phyloP scores from a whole-genome alignment of 352 stramenopile species.

The Phytophthora uliginosa region DNA sequence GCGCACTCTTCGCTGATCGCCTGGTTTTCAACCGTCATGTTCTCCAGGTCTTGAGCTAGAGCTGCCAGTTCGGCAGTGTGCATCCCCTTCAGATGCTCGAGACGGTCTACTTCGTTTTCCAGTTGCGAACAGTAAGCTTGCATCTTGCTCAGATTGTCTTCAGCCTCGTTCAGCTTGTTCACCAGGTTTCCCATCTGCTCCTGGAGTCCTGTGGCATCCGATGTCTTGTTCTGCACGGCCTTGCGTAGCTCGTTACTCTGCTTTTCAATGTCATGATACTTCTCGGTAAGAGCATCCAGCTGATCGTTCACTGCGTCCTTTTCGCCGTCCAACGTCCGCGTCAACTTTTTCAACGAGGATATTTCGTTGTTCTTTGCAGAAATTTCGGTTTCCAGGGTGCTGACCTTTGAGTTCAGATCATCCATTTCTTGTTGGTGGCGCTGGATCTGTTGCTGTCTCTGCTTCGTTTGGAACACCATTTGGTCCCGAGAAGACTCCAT shows the following conservation, averaged over 20 bases:
- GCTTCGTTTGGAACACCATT: constrained; percentile 82
- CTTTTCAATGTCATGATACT: constrained; percentile 67
- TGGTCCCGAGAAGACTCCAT: constrained; percentile 88
- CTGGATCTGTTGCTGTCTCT: constrained; percentile 75
- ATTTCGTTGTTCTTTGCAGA: constrained; percentile 59
- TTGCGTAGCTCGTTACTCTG: constrained; percentile 57
- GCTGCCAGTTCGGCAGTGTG: constrained; percentile 70
- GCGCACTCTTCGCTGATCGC: constrained; percentile 85
- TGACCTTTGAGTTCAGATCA: constrained; percentile 61
- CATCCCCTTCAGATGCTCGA: constrained; percentile 77
- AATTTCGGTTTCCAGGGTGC: constrained; percentile 54
- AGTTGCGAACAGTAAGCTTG: constrained; percentile 53
- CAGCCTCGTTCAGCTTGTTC: constrained; percentile 64
- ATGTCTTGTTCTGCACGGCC: constrained; percentile 42
- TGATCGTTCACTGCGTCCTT: constrained; percentile 81
- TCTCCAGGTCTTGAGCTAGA: constrained; percentile 83
- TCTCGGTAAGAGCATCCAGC: constrained; percentile 79
- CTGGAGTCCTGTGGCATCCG: constrained; percentile 53
- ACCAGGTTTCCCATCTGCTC: constrained; percentile 68
- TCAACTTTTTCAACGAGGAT: constrained; percentile 73
- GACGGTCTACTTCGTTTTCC: constrained; percentile 60
- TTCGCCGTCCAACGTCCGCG: constrained; percentile 70
- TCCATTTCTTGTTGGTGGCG: constrained; percentile 64
- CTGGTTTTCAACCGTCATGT: constrained; percentile 92
- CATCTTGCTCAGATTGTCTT: constrained; percentile 57